Percentiles rank a stretch among this genome's conserved stretches.
These are phyloP conservation scores for Populus hybrid DNA, from an alignment of 441 rosid genomes.

Conservation along the genomic window DNA sequence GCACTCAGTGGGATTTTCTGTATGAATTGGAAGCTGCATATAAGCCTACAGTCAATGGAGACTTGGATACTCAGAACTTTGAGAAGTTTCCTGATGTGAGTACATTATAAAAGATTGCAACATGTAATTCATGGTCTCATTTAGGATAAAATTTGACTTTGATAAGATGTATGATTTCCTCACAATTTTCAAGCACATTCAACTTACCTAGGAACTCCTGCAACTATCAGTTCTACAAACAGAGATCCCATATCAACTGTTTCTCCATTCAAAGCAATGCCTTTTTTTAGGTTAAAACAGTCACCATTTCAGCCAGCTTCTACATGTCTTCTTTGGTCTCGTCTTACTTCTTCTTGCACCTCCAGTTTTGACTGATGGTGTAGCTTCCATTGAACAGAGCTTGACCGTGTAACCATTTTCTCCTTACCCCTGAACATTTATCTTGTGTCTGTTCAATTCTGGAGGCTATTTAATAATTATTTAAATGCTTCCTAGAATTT, in stretches of 20 bases:
- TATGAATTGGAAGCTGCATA: slow-evolving; percentile 84
- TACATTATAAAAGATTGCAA: slow-evolving; percentile 11
- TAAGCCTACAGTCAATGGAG: slow-evolving; percentile 77
- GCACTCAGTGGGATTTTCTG: slow-evolving; percentile 73
- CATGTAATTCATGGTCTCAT: not conserved
- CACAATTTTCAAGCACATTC: not conserved
- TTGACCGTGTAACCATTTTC: not conserved
- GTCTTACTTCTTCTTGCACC: not conserved
- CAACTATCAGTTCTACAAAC: not conserved
- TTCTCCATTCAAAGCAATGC: not conserved
- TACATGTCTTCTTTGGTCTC: not conserved
- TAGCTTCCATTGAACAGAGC: not conserved
- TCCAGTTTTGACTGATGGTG: not conserved
- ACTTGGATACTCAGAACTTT: slow-evolving; percentile 90
- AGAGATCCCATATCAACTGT: not conserved
- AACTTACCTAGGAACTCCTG: not conserved
- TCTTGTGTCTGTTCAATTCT: not conserved
- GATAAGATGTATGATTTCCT: not conserved
- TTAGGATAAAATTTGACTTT: not conserved
- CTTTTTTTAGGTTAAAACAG: not conserved
- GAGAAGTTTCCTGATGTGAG: slow-evolving; percentile 96
- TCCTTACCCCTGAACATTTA: not conserved
- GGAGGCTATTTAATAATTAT: not conserved
- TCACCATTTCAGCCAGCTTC: not conserved
- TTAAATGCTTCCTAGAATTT: not conserved